These are phyloP conservation scores for Quercus lobata DNA, from an alignment of 331 rosid species.

Conservation along the genomic window DNA sequence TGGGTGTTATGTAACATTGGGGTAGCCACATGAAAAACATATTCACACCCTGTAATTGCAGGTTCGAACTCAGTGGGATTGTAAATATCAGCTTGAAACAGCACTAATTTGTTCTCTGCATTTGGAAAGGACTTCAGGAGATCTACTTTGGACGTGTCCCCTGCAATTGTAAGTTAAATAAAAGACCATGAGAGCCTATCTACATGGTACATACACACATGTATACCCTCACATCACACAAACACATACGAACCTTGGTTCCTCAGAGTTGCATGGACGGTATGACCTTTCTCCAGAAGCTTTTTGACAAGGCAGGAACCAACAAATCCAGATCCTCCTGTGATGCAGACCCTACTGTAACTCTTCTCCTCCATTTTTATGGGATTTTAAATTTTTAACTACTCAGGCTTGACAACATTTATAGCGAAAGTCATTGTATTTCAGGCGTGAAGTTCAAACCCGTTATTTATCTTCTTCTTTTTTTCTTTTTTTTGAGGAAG, in stretches of 20 bases:
- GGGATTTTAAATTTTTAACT: no score
- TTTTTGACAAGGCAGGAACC: constrained; percentile 48
- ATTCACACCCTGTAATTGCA: constrained; percentile 50
- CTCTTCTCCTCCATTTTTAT: background rate
- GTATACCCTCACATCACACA: no score
- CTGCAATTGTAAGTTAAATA: constrained; percentile 10
- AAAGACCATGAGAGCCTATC: background rate
- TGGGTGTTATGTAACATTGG: constrained; percentile 21
- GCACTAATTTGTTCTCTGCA: constrained; percentile 28
- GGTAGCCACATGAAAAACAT: constrained; percentile 62
- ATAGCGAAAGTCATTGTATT: no score
- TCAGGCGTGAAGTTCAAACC: no score
- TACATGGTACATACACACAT: no score
- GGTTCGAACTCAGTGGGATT: constrained; percentile 26
- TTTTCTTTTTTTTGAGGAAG: no score
- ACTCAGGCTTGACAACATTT: no score
- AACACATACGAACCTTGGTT: constrained; percentile 19
- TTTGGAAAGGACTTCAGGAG: constrained; percentile 42
- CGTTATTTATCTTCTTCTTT: no score
- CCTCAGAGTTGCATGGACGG: constrained; percentile 57
- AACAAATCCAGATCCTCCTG: constrained; percentile 48
- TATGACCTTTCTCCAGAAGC: constrained; percentile 48
- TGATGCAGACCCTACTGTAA: constrained; percentile 50
- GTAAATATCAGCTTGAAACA: constrained; percentile 56
- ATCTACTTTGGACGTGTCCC: constrained; percentile 35